Conservation (phyloP, 2,329 filamentous ascomycete genomes). For the Ceratocystis ficicola region DNA sequence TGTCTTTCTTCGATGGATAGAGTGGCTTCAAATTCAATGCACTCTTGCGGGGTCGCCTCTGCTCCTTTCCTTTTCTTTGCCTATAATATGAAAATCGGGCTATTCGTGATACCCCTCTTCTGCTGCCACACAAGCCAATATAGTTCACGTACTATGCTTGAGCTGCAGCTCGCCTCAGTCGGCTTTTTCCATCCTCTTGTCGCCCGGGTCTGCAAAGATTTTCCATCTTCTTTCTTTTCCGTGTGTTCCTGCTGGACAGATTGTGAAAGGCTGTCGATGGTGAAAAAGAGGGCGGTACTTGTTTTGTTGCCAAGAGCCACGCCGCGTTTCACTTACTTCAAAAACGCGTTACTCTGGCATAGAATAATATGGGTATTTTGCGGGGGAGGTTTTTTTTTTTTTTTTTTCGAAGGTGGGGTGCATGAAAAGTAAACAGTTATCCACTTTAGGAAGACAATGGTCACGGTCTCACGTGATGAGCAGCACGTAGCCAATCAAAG, state of each 20-base stretch:
- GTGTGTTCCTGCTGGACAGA: not conserved
- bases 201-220: not conserved
- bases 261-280: not conserved
- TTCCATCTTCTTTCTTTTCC: not conserved
- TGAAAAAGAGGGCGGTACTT: not conserved
- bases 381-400: not conserved
- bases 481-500: not conserved
- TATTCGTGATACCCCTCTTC: too few relatives aligned
- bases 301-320: constrained; percentile 6
- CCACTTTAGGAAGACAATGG: not conserved
- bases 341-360: not conserved
- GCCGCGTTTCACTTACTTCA: not conserved
- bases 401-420: not conserved
- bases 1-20: too few relatives aligned
- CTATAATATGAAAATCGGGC: too few relatives aligned
- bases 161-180: constrained; percentile 8
- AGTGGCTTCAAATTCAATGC: too few relatives aligned
- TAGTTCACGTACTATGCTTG: not conserved
- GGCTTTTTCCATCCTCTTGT: not conserved
- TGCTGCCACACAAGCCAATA: constrained; percentile 7
- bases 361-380: too few relatives aligned
- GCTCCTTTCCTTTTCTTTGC: too few relatives aligned
- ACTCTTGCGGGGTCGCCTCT: too few relatives aligned
- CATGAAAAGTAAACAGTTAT: not conserved
- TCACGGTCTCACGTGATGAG: not conserved